Evolutionary conservation across 1,139 yeast genomes (phyloP).

Genomic region (Blastobotrys arbuscula): DNA sequence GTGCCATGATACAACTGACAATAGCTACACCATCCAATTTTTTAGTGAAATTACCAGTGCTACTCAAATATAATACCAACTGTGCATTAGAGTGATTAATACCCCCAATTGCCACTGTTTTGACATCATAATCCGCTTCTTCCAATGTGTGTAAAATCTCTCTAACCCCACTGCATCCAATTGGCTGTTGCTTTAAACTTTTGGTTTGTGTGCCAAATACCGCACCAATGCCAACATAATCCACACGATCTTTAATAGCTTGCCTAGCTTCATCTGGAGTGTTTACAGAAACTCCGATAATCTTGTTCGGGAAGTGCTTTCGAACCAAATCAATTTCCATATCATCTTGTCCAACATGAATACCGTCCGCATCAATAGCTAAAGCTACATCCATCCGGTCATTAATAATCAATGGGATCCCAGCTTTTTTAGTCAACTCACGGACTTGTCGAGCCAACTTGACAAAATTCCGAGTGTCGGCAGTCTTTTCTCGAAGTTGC

Average conservation of each 20-base stretch:
- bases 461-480: conserved; percentile 65
- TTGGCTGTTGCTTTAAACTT: conserved; percentile 44
- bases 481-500: conserved; percentile 75
- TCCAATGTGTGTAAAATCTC: conserved; percentile 47
- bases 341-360: conserved; percentile 93
- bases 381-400: conserved; percentile 87
- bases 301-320: conserved; percentile 58
- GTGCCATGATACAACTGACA: conserved; percentile 82
- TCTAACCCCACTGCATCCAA: conserved; percentile 66
- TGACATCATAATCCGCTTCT: conserved; percentile 34
- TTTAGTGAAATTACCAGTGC: conserved; percentile 35
- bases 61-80: conserved; percentile 48
- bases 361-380: conserved; percentile 87
- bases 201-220: conserved; percentile 74
- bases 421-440: conserved; percentile 49
- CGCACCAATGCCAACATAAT: conserved; percentile 85
- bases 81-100: conserved; percentile 60
- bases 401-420: conserved; percentile 77
- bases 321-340: conserved; percentile 62
- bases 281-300: conserved; percentile 76
- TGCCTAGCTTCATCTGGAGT: conserved; percentile 50
- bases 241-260: conserved; percentile 56
- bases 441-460: conserved; percentile 57
- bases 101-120: conserved; percentile 84
- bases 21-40: conserved; percentile 74